Evolutionary conservation across 306 rosid species (phyloP).

Genomic region (Sophora flavescens): DNA sequence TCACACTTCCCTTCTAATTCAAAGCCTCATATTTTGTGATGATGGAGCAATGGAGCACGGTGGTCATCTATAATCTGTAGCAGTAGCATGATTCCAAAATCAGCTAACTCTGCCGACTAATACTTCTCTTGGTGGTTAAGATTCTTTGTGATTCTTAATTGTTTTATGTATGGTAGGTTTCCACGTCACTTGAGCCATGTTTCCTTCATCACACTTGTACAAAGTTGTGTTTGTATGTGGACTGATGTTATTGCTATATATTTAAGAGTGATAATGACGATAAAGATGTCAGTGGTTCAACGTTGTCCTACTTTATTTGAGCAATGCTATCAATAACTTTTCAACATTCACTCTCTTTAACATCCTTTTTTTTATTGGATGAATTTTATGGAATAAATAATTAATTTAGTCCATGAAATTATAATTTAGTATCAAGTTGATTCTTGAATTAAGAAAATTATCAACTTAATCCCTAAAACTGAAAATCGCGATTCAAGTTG

Average conservation of each 20-base stretch:
- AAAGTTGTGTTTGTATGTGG: conserved; percentile 11
- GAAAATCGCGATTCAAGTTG: too few species aligned
- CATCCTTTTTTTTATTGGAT: too few species aligned
- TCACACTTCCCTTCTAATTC: conserved; percentile 68
- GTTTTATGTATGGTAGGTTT: conserved; percentile 39
- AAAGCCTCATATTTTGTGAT: conserved; percentile 62
- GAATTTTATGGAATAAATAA: too few species aligned
- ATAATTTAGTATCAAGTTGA: too few species aligned
- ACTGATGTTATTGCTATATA: conserved; percentile 23
- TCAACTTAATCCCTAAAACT: too few species aligned
- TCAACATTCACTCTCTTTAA: too few species aligned
- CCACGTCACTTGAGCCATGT: conserved; percentile 20
- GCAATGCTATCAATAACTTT: too few species aligned
- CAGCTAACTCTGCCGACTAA: conserved; percentile 21
- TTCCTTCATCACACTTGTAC: conserved; percentile 20
- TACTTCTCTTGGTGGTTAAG: conserved; percentile 16
- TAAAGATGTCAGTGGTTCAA: conserved; percentile 24
- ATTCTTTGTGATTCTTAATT: conserved; percentile 45
- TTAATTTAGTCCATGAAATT: too few species aligned
- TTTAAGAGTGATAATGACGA: conserved; percentile 49
- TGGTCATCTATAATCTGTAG: not conserved
- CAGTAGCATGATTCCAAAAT: conserved; percentile 19
- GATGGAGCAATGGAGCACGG: conserved; percentile 39
- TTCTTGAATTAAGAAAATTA: too few species aligned
- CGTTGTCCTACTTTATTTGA: not conserved